Conservation (phyloP, 139 green algal genomes). For the Chlamydomonas incerta region DNA sequence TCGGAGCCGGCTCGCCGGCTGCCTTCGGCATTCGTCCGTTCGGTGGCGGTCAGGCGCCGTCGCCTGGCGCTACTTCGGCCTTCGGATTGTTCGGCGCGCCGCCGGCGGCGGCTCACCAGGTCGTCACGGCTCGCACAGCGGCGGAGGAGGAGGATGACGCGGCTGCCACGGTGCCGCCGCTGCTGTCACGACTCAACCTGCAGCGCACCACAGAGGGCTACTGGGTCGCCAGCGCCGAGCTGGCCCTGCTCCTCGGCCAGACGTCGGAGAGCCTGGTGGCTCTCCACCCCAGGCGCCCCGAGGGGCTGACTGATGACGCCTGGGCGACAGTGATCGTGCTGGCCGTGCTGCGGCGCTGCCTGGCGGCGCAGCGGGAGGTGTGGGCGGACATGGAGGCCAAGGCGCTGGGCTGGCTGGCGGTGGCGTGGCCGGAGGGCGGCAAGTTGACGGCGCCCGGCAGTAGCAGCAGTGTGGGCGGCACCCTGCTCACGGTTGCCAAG, state of each 20-base stretch:
- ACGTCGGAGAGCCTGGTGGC: neutral
- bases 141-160: neutral
- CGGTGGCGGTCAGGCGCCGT: no score
- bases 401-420: slow-evolving; percentile 20
- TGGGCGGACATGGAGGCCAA: slow-evolving; percentile 43
- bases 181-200: slow-evolving; percentile 16
- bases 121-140: no score
- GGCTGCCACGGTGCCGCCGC: neutral
- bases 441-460: neutral
- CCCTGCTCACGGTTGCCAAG: slow-evolving; percentile 49
- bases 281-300: neutral
- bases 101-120: no score
- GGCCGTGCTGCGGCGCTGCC: neutral
- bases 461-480: neutral
- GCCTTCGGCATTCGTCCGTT: no score
- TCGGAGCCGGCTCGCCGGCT: no score
- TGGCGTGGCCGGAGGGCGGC: slow-evolving; percentile 5
- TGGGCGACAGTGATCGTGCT: slow-evolving; percentile 30
- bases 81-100: no score
- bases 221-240: neutral
- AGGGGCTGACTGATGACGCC: neutral
- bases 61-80: no score
- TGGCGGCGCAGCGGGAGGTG: slow-evolving; percentile 4
- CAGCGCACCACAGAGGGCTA: slow-evolving; percentile 10
- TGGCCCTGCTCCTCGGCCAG: neutral